Conservation (phyloP, 768 basidiomycete genomes). For the Xerocomus potaroensis region DNA sequence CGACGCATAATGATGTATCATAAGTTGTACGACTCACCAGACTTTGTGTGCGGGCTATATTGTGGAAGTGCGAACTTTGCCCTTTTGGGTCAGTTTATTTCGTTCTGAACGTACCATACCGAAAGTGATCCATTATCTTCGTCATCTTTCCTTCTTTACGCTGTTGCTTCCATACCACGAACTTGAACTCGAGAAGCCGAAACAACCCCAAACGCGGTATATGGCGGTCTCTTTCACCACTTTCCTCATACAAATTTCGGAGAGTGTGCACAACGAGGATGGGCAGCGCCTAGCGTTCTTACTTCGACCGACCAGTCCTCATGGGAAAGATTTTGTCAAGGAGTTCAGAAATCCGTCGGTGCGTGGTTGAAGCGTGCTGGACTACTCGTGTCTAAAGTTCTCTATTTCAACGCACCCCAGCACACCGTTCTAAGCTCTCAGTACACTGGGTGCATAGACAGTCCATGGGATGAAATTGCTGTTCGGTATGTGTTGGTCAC, state of each 20-base stretch:
- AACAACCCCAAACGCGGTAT: neutral
- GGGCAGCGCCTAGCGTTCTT: slow-evolving; percentile 69
- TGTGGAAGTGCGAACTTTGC: too few species aligned
- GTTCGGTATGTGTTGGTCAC: slow-evolving; percentile 79
- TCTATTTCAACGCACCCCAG: slow-evolving; percentile 35
- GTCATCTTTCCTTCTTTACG: too few species aligned
- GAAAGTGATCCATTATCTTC: too few species aligned
- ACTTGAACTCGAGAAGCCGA: too few species aligned
- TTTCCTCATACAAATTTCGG: slow-evolving; percentile 56
- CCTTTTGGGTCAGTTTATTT: too few species aligned
- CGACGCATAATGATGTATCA: too few species aligned
- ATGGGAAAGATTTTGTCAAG: slow-evolving; percentile 72
- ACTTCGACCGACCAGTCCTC: slow-evolving; percentile 71
- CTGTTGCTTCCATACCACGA: too few species aligned
- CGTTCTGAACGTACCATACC: too few species aligned
- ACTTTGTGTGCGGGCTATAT: too few species aligned
- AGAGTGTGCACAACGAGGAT: slow-evolving; percentile 57
- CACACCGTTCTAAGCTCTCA: slow-evolving; percentile 17
- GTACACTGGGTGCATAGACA: slow-evolving; percentile 58
- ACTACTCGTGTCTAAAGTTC: neutral
- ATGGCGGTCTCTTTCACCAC: slow-evolving; percentile 51
- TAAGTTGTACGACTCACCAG: too few species aligned
- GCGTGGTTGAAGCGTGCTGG: slow-evolving; percentile 12
- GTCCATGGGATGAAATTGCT: slow-evolving; percentile 84
- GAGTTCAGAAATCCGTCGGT: slow-evolving; percentile 60